Base-by-base conservation (phyloP, 1,284 basidiomycete genomes). In the Vanrija humicola region DNA sequence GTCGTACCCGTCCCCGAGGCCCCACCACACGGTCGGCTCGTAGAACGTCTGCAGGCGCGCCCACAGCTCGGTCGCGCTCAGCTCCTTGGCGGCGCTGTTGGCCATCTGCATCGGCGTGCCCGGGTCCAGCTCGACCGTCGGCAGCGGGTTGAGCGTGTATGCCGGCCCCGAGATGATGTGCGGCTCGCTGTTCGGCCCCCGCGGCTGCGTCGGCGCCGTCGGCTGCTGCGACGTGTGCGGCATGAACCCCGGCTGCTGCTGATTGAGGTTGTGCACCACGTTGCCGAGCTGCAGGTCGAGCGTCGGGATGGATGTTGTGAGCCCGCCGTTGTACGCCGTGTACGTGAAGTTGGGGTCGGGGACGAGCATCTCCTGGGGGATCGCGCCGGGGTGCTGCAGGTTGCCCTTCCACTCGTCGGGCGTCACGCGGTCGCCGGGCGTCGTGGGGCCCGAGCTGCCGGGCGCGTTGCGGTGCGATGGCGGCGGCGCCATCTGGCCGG, bases 31-130 rank as follows among this genome's bases (percentile, higher is more conserved):
- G 3, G 64, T 60, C 1, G 72, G 72, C 50, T 72, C 69, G 52
- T 74, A 74, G 54, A 70, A 69, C 6, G 69, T 68, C 56, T 74
- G 72, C 6, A 74, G 58, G 34, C 67, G 58, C 21, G 64, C 65
- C 70, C 72, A 73, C 0, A 74, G 56, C 48, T 72, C 69, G 1
- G 59, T 58, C 55, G 54, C 57, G 14, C 58, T 55, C 43, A 64
- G 48, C 16, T 52, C 56, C 7, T 58, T 45, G 15, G 54, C 34
- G 8, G 45, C 4, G 34, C 34, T 34, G 34, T 34, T 34, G 34
- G 34, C 34, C 34, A 34, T 34, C 34, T 46, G 38, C 39, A 28
- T 46, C 28, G 21, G 19, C 18, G 21, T 19, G 40, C 19, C 40
- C 40, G 40, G 40, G 7, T 42, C n/a, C 10, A 18, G 40, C 40